phyloP scores from a whole-genome alignment of 192 early-diverging fungal species.

The Linnemannia hyalina region DNA sequence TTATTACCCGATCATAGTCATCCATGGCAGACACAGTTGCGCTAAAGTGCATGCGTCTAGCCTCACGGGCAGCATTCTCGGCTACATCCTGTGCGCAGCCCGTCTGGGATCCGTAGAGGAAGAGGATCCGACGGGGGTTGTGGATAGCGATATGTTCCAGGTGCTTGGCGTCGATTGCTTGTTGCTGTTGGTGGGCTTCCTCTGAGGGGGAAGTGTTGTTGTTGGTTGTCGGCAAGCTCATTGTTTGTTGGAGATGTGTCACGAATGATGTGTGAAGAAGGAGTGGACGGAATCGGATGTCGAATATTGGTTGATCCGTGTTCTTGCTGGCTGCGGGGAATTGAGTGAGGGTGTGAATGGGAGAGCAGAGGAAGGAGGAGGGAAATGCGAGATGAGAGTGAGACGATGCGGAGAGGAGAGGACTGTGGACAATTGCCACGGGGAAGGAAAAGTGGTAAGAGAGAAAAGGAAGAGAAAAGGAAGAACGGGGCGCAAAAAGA shows the following conservation, averaged over 20 bases:
- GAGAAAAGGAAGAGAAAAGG: not conserved
- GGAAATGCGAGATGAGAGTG: not conserved
- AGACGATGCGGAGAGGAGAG: not conserved
- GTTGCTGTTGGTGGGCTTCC: not conserved
- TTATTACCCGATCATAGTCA: constrained; percentile 72
- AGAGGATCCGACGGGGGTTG: constrained; percentile 65
- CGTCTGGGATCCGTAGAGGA: constrained; percentile 94
- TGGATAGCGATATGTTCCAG: constrained; percentile 46
- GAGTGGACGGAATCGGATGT: not conserved
- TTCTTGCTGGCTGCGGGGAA: not conserved
- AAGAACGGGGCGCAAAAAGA: not conserved
- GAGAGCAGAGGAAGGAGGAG: not conserved
- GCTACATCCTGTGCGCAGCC: constrained; percentile 94
- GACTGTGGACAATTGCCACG: not conserved
- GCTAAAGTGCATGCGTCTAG: constrained; percentile 78
- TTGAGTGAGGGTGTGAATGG: not conserved
- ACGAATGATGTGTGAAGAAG: not conserved
- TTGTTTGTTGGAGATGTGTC: not conserved
- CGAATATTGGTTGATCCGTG: not conserved
- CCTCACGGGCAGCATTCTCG: constrained; percentile 84
- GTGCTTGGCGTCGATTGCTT: constrained; percentile 19
- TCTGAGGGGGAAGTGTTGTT: not conserved
- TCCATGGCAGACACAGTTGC: constrained; percentile 81
- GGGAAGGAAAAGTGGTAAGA: not conserved
- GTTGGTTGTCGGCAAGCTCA: not conserved